Evolutionary conservation across 1,284 basidiomycete species (phyloP).

Genomic region (Fomitopsis pinicola): DNA sequence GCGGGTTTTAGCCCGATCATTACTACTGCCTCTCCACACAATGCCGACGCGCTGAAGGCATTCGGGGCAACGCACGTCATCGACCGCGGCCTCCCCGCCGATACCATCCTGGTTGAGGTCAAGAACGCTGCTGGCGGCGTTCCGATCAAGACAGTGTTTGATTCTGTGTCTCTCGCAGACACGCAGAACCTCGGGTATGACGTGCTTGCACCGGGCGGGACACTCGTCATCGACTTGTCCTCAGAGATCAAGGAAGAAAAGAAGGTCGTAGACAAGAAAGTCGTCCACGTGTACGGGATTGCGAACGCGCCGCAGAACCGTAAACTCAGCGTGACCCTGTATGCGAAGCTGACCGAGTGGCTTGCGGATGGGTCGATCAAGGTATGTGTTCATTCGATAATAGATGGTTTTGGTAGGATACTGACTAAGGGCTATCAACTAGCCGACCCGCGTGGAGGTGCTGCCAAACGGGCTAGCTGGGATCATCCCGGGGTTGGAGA

Average conservation of each 20-base stretch:
- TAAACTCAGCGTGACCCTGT: constrained; percentile 8
- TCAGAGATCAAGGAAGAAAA: constrained; percentile 7
- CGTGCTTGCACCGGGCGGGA: constrained; percentile 15
- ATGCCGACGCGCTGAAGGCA: constrained; percentile 26
- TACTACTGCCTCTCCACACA: constrained; percentile 30
- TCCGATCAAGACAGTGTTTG: constrained; percentile 22
- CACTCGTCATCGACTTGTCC: constrained; percentile 11
- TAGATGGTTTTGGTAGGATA: too few species aligned
- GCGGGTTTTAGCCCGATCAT: constrained; percentile 32
- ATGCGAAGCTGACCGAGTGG: constrained; percentile 8
- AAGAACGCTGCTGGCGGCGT: constrained; percentile 9
- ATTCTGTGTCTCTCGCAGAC: constrained; percentile 21
- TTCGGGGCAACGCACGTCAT: constrained; percentile 35
- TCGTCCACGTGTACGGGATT: constrained; percentile 8
- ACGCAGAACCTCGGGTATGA: constrained; percentile 17
- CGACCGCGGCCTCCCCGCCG: constrained; percentile 22
- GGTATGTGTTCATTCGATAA: neutral
- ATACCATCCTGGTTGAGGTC: constrained; percentile 14
- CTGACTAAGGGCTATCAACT: too few species aligned
- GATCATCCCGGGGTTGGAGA: constrained; percentile 21
- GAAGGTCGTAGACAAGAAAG: constrained; percentile 8
- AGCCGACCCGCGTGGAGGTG: constrained; percentile 31
- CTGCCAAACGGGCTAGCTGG: constrained; percentile 42
- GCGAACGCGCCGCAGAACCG: constrained; percentile 8
- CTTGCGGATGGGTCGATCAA: constrained; percentile 12